Evolutionary conservation across 108 stramenopile species (phyloP), one percentile per base, ranked within the genome.

Genomic region (Parietichytrium sp.): DNA sequence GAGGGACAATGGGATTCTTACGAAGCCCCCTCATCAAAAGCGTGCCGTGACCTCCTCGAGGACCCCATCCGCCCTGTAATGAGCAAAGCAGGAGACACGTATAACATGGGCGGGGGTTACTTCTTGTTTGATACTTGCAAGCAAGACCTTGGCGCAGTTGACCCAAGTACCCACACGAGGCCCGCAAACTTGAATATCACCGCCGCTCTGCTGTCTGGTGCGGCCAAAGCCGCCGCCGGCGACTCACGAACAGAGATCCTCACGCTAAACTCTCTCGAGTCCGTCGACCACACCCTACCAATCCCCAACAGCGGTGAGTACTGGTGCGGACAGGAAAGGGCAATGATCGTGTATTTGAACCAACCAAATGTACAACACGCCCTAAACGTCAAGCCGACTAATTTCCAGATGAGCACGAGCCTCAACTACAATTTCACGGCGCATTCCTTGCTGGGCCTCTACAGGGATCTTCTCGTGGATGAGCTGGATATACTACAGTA

Each of bases 121-220:
- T 93, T 85, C 10, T 78, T 93, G 15, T 93, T 92, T 55, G 91
- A 93, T 72, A 90, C 90, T 10, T 93, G 93, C 81, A 87, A 85
- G 2, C 89, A 89, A 52, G 83, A 85, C 29, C 89, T 33, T 42
- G 6, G 10, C 4, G 33, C n/a, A n/a, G n/a, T n/a, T n/a, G n/a
- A n/a, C n/a, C n/a, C 33, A 45, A 12, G 61, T 23, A 8, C 36
- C 38, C 61, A 36, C 20, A 6, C 61, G 42, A 7, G 61, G 10
- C 45, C 20, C 23, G 1, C 25, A 55, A 55, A 29, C 52, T 13
- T 23, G 18, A 23, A 29, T 53, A 0, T 23, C 25, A 7, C 6
- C 52, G n/a, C 52, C 29, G 16, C 49, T n/a, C n/a, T 50, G 49
- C n/a, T n/a, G n/a, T 50, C 49, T 12, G 38, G 52, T n/a, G n/a